These are phyloP conservation scores for Diddensiella caesifluorescens DNA, from an alignment of 805 yeast genomes.

Conservation along the genomic window DNA sequence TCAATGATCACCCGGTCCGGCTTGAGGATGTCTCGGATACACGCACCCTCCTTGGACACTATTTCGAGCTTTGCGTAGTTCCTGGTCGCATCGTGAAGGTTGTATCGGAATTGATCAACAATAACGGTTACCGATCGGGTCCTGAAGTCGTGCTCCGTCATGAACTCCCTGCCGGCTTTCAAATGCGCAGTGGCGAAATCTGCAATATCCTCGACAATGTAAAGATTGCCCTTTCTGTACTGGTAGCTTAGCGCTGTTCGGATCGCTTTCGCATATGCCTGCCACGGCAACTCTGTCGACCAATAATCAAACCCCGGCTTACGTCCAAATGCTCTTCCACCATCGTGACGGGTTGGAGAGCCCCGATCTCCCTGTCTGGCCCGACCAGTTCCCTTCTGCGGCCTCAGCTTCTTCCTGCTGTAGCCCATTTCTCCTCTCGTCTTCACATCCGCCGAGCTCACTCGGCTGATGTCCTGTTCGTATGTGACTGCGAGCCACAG, in stretches of 20 bases:
- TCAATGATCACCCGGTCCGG: constrained; percentile 75
- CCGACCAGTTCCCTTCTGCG: constrained; percentile 91
- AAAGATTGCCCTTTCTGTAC: constrained; percentile 68
- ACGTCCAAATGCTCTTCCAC: constrained; percentile 85
- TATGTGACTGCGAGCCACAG: constrained; percentile 91
- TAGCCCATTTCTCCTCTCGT: constrained; percentile 83
- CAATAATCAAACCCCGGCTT: constrained; percentile 85
- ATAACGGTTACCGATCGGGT: constrained; percentile 50
- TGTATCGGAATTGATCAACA: constrained; percentile 53
- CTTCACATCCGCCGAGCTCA: constrained; percentile 81
- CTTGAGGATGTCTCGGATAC: constrained; percentile 75
- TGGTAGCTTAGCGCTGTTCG: constrained; percentile 77
- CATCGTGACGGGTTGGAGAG: constrained; percentile 86
- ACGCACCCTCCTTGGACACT: constrained; percentile 68
- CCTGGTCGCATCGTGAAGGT: constrained; percentile 57
- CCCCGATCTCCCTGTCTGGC: constrained; percentile 97
- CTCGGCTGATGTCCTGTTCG: constrained; percentile 86
- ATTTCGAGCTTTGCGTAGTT: constrained; percentile 49
- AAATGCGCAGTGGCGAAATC: constrained; percentile 33
- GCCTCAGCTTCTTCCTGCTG: constrained; percentile 73
- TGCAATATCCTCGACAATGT: constrained; percentile 55
- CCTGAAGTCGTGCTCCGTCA: constrained; percentile 38
- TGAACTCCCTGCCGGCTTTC: constrained; percentile 45
- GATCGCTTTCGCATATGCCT: constrained; percentile 70
- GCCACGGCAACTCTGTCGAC: constrained; percentile 68